Evolutionary conservation across 345 rosid genomes (phyloP).

Genomic region (Acer yangbiense): DNA sequence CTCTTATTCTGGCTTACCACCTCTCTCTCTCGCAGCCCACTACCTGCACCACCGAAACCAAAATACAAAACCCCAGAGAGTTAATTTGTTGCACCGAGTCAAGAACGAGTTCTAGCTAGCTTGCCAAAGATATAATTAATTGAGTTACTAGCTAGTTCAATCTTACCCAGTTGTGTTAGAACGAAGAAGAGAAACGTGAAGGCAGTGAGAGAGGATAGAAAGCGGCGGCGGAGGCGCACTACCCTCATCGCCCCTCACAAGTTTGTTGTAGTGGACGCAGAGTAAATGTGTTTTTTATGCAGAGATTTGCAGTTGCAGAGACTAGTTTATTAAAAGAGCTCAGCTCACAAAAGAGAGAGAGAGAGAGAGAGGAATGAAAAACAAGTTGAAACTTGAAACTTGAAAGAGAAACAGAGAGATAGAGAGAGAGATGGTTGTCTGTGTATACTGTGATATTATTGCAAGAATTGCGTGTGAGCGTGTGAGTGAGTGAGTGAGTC

Average conservation of each 20-base stretch:
- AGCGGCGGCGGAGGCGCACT: slow-evolving; percentile 30
- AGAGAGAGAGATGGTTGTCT: not conserved
- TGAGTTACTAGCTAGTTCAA: not conserved
- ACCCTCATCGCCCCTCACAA: slow-evolving; percentile 52
- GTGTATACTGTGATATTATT: slow-evolving; percentile 1
- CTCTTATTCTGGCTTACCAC: slow-evolving; percentile 38
- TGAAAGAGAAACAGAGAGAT: slow-evolving; percentile 4
- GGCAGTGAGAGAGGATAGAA: slow-evolving; percentile 40
- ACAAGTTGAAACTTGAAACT: slow-evolving; percentile 1
- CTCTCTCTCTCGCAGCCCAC: slow-evolving; percentile 34
- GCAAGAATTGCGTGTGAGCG: slow-evolving; percentile 11
- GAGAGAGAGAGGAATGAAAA: not conserved
- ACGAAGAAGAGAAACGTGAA: slow-evolving; percentile 61
- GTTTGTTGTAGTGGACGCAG: slow-evolving; percentile 13
- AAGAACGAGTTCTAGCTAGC: slow-evolving; percentile 7
- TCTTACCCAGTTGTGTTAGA: slow-evolving; percentile 39
- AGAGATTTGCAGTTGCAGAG: not conserved
- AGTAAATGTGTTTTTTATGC: not conserved
- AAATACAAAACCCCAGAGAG: not conserved
- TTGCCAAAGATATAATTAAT: slow-evolving; percentile 1
- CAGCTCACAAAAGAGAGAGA: not conserved
- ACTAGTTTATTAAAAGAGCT: not conserved
- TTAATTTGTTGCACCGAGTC: not conserved
- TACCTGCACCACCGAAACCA: slow-evolving; percentile 28
- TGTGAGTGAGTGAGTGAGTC: slow-evolving; percentile 23